These are phyloP conservation scores for Phlebiopsis flavidoalba DNA, from an alignment of 768 basidiomycete species.

Conservation along the genomic window DNA sequence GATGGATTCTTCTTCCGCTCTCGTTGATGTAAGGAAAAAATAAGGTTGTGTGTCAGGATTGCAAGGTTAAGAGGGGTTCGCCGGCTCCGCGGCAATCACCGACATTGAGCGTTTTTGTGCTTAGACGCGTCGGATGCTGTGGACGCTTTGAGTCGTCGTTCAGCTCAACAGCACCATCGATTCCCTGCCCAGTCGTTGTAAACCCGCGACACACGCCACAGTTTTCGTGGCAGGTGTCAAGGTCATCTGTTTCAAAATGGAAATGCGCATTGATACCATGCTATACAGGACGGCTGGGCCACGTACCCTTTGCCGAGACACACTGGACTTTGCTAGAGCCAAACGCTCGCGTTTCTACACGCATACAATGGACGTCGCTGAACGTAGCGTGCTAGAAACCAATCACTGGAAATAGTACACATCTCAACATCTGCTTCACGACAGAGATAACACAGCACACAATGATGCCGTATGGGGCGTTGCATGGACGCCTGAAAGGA, in stretches of 20 bases:
- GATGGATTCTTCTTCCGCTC: slow-evolving; percentile 90
- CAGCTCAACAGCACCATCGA: neutral
- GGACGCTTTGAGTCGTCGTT: neutral
- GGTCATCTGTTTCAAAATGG: no score
- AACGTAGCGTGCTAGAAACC: slow-evolving; percentile 57
- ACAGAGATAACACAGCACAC: slow-evolving; percentile 50
- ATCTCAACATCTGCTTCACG: slow-evolving; percentile 11
- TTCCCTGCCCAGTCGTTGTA: neutral
- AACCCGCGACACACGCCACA: neutral
- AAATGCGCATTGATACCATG: neutral
- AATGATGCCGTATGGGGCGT: slow-evolving; percentile 77
- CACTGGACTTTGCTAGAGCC: slow-evolving; percentile 47
- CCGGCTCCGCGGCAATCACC: slow-evolving; percentile 51
- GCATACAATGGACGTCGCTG: slow-evolving; percentile 70
- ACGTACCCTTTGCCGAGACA: neutral
- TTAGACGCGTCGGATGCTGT: neutral
- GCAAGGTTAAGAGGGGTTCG: slow-evolving; percentile 33
- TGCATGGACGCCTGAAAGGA: slow-evolving; percentile 57
- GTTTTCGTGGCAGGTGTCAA: no score
- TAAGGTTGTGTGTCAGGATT: slow-evolving; percentile 37
- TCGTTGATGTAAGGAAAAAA: slow-evolving; percentile 83
- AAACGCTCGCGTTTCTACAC: slow-evolving; percentile 68
- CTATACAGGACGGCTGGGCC: no score
- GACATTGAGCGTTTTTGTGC: slow-evolving; percentile 13
- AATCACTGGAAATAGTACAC: no score